Evolutionary conservation across 1,284 basidiomycete species (phyloP), one percentile per base, ranked within the genome.

Genomic region (Apiotrichum domesticum): DNA sequence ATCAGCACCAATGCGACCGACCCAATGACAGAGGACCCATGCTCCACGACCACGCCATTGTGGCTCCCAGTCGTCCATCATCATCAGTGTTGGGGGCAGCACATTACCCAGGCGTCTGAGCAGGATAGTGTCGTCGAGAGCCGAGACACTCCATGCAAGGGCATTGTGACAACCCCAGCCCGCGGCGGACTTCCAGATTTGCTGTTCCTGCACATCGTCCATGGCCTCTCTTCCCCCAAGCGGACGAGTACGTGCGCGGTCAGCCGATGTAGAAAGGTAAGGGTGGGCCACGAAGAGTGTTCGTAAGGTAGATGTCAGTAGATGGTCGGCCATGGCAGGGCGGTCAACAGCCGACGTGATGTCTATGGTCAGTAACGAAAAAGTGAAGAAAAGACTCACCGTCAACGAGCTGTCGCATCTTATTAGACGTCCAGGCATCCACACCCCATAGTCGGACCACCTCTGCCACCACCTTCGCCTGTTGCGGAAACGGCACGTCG

Each of bases 41-140:
- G 67, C 65, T 4, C 74, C 76, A 34, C 59, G 54, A 4, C 61
- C 61, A 1, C 76, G 67, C 65, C 70, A 77, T 1, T 52, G 44
- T 0, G 76, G 69, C 33, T 76, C 73, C 63, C 67, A 77, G 54
- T 77, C 76, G 59, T 77, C 76, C 68, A 77, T 68, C 55, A 77
- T 56, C 34, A 68, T 67, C 33, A 77, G 51, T 0, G 73, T 75
- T 1, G 76, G 74, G 5, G 76, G 76, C 3, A 77, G 59, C 21
- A 77, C 62, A 43, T 70, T 34, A 1, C 68, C 70, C 6, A 77
- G 66, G 13, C 67, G 57, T 45, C 64, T 59, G 21, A 37, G 45
- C 9, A 53, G 42, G 6, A 39, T 29, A 2, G 29, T 11, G 13
- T 51, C 35, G 21, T 29, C 15, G 7, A 73, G 54, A 1, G 54